Conservation (phyloP, 164 flowering plant species). For the Paratinospora sagittata region DNA sequence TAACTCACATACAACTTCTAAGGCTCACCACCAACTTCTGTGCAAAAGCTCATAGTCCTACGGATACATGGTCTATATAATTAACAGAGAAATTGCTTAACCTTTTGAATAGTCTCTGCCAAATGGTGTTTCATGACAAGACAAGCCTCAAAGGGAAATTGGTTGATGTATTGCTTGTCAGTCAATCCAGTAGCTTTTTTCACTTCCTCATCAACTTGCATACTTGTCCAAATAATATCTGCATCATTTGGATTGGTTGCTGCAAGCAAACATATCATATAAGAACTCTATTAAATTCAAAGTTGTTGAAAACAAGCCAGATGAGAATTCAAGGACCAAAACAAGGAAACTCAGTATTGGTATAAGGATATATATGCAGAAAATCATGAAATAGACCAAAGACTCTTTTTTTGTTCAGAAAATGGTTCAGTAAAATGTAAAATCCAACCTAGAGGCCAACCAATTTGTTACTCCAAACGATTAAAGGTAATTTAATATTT, state of each 20-base stretch:
- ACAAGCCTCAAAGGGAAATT: slow-evolving; percentile 96
- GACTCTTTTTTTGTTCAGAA: too few species aligned
- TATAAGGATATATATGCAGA: not conserved
- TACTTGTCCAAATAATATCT: slow-evolving; percentile 89
- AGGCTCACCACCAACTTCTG: not conserved
- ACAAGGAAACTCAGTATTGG: not conserved
- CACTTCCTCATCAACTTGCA: slow-evolving; percentile 80
- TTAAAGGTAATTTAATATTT: too few species aligned
- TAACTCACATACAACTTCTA: too few species aligned
- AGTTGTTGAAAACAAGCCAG: not conserved
- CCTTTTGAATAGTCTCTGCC: slow-evolving; percentile 91
- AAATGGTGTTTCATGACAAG: slow-evolving; percentile 98
- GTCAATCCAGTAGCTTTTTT: slow-evolving; percentile 69
- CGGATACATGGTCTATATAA: not conserved
- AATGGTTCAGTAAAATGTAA: not conserved
- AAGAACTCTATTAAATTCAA: not conserved
- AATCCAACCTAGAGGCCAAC: not conserved
- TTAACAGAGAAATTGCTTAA: slow-evolving; percentile 12
- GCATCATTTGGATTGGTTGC: slow-evolving; percentile 80
- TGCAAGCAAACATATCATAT: slow-evolving; percentile 27
- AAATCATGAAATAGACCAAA: not conserved
- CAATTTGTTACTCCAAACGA: not conserved
- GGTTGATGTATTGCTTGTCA: slow-evolving; percentile 77
- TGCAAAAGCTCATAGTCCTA: not conserved
- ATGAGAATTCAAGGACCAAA: not conserved